Percentiles rank a stretch among this genome's conserved stretches.
These are phyloP conservation scores for Purpureocillium lavendulum DNA, from an alignment of 2,329 filamentous ascomycete species.

Conservation along the genomic window DNA sequence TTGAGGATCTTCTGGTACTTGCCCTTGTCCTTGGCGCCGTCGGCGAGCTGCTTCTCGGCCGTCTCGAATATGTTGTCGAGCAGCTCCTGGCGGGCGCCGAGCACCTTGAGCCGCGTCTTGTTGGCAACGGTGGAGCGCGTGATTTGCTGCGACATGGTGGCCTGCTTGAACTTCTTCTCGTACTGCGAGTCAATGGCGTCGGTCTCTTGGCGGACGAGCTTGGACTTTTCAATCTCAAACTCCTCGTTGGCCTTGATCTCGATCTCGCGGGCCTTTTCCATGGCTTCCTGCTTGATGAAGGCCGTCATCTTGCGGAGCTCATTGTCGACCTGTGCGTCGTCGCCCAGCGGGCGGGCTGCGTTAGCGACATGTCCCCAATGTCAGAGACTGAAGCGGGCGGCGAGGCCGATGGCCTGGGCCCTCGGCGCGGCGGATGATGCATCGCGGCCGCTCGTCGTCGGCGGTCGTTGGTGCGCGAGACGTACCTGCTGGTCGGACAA, in stretches of 20 bases:
- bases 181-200: constrained; percentile 85
- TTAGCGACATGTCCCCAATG: background rate
- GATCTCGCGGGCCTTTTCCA: constrained; percentile 95
- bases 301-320: constrained; percentile 99
- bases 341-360: background rate
- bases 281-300: constrained; percentile 98
- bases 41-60: constrained; percentile 61
- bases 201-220: constrained; percentile 93
- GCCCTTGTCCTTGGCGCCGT: constrained; percentile 56
- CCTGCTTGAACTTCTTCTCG: constrained; percentile 99
- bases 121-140: constrained; percentile 93
- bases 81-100: constrained; percentile 80
- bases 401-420: too few relatives aligned
- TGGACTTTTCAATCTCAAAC: constrained; percentile 98
- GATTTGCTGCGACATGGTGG: constrained; percentile 97
- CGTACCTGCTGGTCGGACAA: constrained; percentile 94
- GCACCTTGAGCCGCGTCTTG: constrained; percentile 85
- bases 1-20: constrained; percentile 73
- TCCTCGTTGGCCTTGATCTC: constrained; percentile 98
- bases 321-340: constrained; percentile 66
- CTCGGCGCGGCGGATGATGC: constrained; percentile 5
- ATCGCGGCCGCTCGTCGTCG: constrained; percentile 7
- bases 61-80: constrained; percentile 84
- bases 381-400: too few relatives aligned
- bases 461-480: constrained; percentile 10